Conservation (phyloP, 1,139 yeast species). For the Candida tetrigidarum region DNA sequence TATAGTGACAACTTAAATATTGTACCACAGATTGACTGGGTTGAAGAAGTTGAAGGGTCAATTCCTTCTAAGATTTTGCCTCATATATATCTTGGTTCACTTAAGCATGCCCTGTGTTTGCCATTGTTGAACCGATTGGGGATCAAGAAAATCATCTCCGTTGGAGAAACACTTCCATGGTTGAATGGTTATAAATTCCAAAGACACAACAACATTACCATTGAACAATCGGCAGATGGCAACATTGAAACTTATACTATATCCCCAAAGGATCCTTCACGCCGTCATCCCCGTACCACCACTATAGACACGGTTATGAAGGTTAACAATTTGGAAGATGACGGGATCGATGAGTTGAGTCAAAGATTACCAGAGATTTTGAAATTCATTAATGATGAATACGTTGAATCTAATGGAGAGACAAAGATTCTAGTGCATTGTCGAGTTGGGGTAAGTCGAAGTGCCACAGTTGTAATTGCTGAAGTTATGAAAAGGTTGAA, state of each 20-base stretch:
- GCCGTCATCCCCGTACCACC: constrained; percentile 13
- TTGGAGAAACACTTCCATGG: constrained; percentile 86
- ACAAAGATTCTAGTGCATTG: constrained; percentile 50
- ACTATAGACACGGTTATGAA: constrained; percentile 42
- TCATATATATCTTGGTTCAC: constrained; percentile 84
- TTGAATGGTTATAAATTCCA: constrained; percentile 36
- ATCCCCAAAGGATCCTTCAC: constrained; percentile 18
- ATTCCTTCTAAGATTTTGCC: constrained; percentile 78
- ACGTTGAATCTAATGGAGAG: constrained; percentile 28
- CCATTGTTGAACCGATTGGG: constrained; percentile 67
- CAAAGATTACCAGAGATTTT: constrained; percentile 40
- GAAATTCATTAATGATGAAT: constrained; percentile 38
- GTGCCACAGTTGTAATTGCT: constrained; percentile 54
- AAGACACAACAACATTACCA: constrained; percentile 26
- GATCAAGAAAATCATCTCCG: constrained; percentile 77
- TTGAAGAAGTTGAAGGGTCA: constrained; percentile 57
- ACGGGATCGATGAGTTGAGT: constrained; percentile 49
- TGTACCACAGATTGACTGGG: constrained; percentile 32
- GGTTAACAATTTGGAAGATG: constrained; percentile 51
- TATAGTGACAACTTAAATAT: constrained; percentile 9
- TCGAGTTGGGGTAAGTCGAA: constrained; percentile 54
- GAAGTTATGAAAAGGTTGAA: constrained; percentile 49
- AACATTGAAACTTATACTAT: constrained; percentile 38
- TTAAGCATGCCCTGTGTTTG: constrained; percentile 78
- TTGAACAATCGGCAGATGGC: constrained; percentile 32